A percentile compares a stretch with the other conserved stretches of the same genome.
Evolutionary conservation across 352 stramenopile species (phyloP).

Genomic region (Poterioochromonas sp.): DNA sequence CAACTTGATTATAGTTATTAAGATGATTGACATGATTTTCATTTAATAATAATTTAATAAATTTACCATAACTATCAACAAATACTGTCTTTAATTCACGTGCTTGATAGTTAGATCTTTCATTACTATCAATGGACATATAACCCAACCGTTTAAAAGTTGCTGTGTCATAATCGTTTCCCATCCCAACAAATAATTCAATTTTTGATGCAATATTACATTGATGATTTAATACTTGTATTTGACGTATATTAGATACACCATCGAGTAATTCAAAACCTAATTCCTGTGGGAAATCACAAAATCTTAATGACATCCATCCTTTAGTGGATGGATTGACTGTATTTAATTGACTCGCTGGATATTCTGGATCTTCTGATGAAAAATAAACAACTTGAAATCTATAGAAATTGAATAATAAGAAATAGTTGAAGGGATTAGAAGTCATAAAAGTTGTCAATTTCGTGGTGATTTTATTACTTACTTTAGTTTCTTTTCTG

Average conservation of each 20-base stretch:
- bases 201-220: constrained; percentile 84
- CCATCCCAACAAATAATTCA: constrained; percentile 71
- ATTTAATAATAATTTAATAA: constrained; percentile 75
- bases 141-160: constrained; percentile 64
- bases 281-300: constrained; percentile 82
- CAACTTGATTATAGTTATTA: constrained; percentile 82
- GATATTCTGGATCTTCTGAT: constrained; percentile 70
- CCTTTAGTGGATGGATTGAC: constrained; percentile 53
- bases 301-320: constrained; percentile 72
- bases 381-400: constrained; percentile 69
- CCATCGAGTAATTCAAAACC: constrained; percentile 62
- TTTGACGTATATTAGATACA: constrained; percentile 57
- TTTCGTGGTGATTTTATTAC: too few species aligned
- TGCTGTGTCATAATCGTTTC: constrained; percentile 50
- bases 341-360: constrained; percentile 66
- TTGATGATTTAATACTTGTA: constrained; percentile 75
- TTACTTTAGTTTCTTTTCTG: too few species aligned
- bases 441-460: too few species aligned
- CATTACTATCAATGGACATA: constrained; percentile 46
- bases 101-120: constrained; percentile 50
- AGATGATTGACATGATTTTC: constrained; percentile 76
- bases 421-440: too few species aligned
- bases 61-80: constrained; percentile 65
- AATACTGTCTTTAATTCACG: constrained; percentile 85
- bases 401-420: too few species aligned